Evolutionary conservation across 352 stramenopile genomes (phyloP).

Genomic region (Pythium guiyangense): DNA sequence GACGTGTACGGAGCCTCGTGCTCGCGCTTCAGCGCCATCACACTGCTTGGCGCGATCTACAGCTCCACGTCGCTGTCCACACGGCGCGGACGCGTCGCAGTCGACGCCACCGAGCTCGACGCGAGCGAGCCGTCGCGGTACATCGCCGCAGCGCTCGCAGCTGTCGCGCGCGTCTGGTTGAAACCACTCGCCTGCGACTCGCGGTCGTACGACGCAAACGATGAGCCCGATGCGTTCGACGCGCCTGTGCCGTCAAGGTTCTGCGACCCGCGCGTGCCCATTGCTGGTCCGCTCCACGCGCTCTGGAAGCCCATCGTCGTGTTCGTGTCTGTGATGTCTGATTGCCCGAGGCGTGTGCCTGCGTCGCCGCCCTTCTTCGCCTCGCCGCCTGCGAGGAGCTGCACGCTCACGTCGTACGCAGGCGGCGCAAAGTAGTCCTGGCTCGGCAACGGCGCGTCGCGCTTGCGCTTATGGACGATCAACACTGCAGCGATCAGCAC

Average conservation of each 20-base stretch:
- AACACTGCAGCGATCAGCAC: slow-evolving; percentile 36
- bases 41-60: slow-evolving; percentile 12
- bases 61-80: slow-evolving; percentile 67
- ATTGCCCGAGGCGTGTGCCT: slow-evolving; percentile 13
- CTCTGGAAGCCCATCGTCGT: slow-evolving; percentile 21
- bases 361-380: slow-evolving; percentile 18
- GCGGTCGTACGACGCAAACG: slow-evolving; percentile 16
- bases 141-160: slow-evolving; percentile 12
- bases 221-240: slow-evolving; percentile 16
- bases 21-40: too few relatives aligned
- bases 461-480: slow-evolving; percentile 27
- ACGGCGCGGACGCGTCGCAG: slow-evolving; percentile 18
- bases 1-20: too few relatives aligned
- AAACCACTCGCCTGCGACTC: slow-evolving; percentile 10
- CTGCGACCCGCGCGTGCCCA: slow-evolving; percentile 6
- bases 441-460: slow-evolving; percentile 11
- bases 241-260: slow-evolving; percentile 11
- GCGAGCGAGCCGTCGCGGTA: slow-evolving; percentile 15
- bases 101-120: slow-evolving; percentile 6
- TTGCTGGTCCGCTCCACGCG: slow-evolving; percentile 13
- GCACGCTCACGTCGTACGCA: slow-evolving; percentile 38
- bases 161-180: slow-evolving; percentile 29
- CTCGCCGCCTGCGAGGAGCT: slow-evolving; percentile 18
- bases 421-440: slow-evolving; percentile 40
- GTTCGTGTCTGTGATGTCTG: slow-evolving; percentile 14